Conservation (phyloP, 73 alveolate genomes). For the Tetrahymena malaccensis region DNA sequence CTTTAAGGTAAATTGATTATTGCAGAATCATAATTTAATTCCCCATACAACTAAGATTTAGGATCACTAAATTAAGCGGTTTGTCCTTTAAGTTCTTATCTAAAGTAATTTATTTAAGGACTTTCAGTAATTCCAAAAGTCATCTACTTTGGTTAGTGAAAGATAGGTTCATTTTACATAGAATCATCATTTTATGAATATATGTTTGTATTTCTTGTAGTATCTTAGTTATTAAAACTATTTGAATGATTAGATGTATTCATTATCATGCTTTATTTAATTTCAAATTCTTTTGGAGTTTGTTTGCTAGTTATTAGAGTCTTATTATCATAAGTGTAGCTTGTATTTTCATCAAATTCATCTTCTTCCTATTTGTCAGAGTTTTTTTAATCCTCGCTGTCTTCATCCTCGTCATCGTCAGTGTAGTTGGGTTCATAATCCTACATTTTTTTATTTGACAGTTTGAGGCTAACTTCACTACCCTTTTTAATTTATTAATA, state of each 20-base stretch:
- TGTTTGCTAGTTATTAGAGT: background rate
- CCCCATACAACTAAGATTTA: background rate
- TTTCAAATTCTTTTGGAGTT: background rate
- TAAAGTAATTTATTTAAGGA: background rate
- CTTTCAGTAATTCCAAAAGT: background rate
- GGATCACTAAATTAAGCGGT: background rate
- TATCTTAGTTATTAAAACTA: background rate
- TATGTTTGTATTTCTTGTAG: background rate
- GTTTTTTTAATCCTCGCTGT: background rate
- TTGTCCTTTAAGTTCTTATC: background rate
- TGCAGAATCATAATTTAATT: background rate
- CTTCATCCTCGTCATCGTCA: background rate
- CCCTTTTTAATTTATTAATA: background rate
- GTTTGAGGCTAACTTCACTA: background rate
- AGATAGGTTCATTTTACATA: background rate
- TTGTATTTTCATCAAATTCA: background rate
- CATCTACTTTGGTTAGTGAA: background rate
- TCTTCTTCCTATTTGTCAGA: background rate
- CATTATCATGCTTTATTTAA: background rate
- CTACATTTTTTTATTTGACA: background rate
- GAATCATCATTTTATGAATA: background rate
- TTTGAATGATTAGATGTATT: background rate
- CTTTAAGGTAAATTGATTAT: background rate
- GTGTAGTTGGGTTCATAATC: background rate
- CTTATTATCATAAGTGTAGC: background rate